Base-by-base conservation (phyloP, 2,329 filamentous ascomycete genomes). In the Drechslerella dactyloides region DNA sequence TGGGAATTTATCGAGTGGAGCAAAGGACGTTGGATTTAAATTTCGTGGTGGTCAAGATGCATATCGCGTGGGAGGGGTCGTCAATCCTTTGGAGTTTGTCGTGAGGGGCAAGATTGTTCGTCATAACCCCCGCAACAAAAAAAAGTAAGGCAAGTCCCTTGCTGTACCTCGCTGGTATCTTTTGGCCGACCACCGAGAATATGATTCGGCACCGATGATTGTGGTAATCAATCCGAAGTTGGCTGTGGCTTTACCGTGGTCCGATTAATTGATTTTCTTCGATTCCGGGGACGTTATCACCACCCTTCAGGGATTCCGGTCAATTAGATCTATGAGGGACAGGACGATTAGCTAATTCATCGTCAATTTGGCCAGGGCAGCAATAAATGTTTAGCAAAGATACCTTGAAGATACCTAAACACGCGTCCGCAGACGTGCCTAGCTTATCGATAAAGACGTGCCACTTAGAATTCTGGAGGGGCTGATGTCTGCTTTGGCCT, bases 191-290 rank as follows among this genome's bases (percentile, higher is more conserved):
- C 35, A 48, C 4, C 50, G 23, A 53, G 2, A 10, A 27, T 35
- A 27, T 62, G 46, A 23, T 30, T 19, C 2, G 11, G 50, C 23
- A 46, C 37, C 58, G 37, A 54, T n/a, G 55, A 30, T 52, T 60
- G 68, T 72, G 68, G 68, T 60, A 55, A 72, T 72, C 65, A 65
- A 72, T 72, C 68, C 68, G 68, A 72, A 55, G 37, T 30, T 61
- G 24, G 42, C 27, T 40, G 50, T 11, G 17, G 19, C 30, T 40
- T 44, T 37, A 52, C 33, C 48, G 52, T 33, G 58, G 48, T 33
- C 21, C 23, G 52, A 35, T 24, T 15, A 44, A 8, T 23, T 19
- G 53, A 42, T 11, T 54, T 42, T 21, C 21, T 17, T 55, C 60
- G 21, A 53, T 21, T 50, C 23, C 59, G 33, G 30, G 23, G 30